Percentiles rank a stretch among this genome's conserved stretches.
These are phyloP conservation scores for Chaetomium cochliodes DNA, from an alignment of 495 filamentous ascomycete genomes.

Conservation along the genomic window DNA sequence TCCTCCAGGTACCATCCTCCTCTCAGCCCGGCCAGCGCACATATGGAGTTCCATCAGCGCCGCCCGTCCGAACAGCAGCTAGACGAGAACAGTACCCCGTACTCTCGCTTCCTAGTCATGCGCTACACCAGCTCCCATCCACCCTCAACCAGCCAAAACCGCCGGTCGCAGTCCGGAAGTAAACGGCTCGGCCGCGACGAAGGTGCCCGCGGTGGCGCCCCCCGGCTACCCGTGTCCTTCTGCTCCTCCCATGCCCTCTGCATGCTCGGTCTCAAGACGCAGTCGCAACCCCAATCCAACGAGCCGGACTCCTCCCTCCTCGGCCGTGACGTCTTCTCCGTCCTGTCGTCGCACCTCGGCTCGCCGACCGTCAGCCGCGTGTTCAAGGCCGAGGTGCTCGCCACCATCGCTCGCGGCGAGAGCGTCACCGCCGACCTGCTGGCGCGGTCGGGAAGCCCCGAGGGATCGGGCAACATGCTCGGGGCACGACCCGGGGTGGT, in stretches of 20 bases:
- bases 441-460: neutral
- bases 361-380: conserved; percentile 36
- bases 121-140: conserved; percentile 14
- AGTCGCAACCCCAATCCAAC: conserved; percentile 18
- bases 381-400: conserved; percentile 41
- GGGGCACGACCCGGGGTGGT: no score
- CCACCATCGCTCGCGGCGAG: conserved; percentile 42
- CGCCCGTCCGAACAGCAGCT: conserved; percentile 2
- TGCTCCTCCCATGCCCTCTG: conserved; percentile 39
- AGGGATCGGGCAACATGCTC: no score
- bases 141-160: conserved; percentile 1
- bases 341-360: conserved; percentile 43
- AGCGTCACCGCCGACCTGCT: conserved; percentile 44
- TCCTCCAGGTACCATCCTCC: neutral
- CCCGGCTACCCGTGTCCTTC: conserved; percentile 28
- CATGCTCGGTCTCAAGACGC: conserved; percentile 40
- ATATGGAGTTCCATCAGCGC: no score
- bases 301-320: conserved; percentile 34
- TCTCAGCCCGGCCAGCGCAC: neutral
- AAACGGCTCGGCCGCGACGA: neutral
- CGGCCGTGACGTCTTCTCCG: conserved; percentile 51
- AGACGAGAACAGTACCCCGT: conserved; percentile 39
- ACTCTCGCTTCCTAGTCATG: conserved; percentile 48
- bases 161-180: neutral
- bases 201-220: neutral